phyloP scores from a whole-genome alignment of 352 stramenopile species.

The Phytophthora foliorum region DNA sequence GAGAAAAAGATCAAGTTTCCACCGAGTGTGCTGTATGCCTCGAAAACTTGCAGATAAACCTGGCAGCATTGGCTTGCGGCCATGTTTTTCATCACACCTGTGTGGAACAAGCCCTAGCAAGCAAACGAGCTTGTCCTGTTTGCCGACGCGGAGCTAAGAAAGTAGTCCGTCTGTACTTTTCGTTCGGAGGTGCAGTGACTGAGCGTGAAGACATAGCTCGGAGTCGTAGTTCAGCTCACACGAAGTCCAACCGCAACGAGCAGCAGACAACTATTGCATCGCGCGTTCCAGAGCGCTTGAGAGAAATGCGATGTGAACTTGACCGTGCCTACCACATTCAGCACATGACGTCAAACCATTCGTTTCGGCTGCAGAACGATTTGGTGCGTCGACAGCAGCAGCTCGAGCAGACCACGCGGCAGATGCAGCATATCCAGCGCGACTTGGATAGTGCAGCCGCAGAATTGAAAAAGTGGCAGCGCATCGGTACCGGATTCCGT shows the following conservation, averaged over 20 bases:
- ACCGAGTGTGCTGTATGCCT: slow-evolving; percentile 52
- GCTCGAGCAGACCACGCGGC: slow-evolving; percentile 25
- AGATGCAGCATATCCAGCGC: slow-evolving; percentile 31
- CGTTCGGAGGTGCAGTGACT: not conserved
- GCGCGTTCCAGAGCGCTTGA: slow-evolving; percentile 25
- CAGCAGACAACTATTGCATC: not conserved
- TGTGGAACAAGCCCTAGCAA: slow-evolving; percentile 28
- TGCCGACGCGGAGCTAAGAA: slow-evolving; percentile 39
- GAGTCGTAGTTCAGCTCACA: not conserved
- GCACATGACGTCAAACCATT: slow-evolving; percentile 44
- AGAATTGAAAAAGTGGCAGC: slow-evolving; percentile 43
- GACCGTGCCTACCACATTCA: slow-evolving; percentile 29
- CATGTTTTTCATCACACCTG: slow-evolving; percentile 59
- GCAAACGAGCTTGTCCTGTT: slow-evolving; percentile 39
- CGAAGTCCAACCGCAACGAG: not conserved
- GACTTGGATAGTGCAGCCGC: slow-evolving; percentile 33
- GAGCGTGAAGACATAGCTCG: not conserved
- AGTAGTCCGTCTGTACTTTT: slow-evolving; percentile 45
- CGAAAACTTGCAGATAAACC: slow-evolving; percentile 39
- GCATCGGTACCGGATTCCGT: slow-evolving; percentile 41
- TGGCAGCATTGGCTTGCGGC: slow-evolving; percentile 46
- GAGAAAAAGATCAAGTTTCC: not conserved
- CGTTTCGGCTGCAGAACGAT: slow-evolving; percentile 43
- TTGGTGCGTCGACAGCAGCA: slow-evolving; percentile 38
- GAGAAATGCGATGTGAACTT: slow-evolving; percentile 37